phyloP scores from a whole-genome alignment of 768 basidiomycete species.

The Roridomyces roridus region DNA sequence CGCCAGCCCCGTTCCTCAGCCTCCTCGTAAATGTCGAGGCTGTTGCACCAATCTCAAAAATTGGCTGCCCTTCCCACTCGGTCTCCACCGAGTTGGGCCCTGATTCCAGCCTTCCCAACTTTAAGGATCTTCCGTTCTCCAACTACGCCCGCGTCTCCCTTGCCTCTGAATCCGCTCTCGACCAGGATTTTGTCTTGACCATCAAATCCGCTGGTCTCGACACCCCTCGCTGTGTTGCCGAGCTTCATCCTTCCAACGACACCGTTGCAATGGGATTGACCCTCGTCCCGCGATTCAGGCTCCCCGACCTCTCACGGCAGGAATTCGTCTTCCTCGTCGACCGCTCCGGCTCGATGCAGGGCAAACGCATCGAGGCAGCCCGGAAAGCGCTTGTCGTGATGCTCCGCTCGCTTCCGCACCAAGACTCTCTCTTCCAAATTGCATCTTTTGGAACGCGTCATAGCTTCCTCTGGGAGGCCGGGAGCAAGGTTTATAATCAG shows the following conservation, averaged over 20 bases:
- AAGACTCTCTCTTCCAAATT: too few species aligned
- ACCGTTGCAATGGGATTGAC: too few species aligned
- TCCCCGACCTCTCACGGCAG: too few species aligned
- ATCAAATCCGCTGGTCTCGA: too few species aligned
- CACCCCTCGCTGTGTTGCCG: too few species aligned
- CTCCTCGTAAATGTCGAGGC: slow-evolving; percentile 19
- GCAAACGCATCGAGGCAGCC: slow-evolving; percentile 38
- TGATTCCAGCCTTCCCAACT: slow-evolving; percentile 18
- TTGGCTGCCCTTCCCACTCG: too few species aligned
- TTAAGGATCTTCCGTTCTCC: too few species aligned
- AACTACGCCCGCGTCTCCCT: too few species aligned
- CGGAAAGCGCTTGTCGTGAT: slow-evolving; percentile 45
- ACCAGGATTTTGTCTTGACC: slow-evolving; percentile 57
- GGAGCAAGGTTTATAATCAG: slow-evolving; percentile 31
- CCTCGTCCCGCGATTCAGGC: too few species aligned
- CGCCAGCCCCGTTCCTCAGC: slow-evolving; percentile 8
- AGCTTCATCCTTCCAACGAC: too few species aligned
- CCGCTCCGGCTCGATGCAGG: slow-evolving; percentile 47
- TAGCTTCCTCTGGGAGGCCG: slow-evolving; percentile 40
- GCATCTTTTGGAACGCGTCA: slow-evolving; percentile 49
- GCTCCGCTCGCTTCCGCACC: slow-evolving; percentile 42
- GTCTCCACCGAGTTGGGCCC: slow-evolving; percentile 27
- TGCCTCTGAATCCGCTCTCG: slow-evolving; percentile 27
- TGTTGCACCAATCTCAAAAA: too few species aligned
- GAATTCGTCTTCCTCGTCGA: too few species aligned